These are phyloP conservation scores for Solanum arcanum DNA, from an alignment of 257 asterid species.

Conservation along the genomic window DNA sequence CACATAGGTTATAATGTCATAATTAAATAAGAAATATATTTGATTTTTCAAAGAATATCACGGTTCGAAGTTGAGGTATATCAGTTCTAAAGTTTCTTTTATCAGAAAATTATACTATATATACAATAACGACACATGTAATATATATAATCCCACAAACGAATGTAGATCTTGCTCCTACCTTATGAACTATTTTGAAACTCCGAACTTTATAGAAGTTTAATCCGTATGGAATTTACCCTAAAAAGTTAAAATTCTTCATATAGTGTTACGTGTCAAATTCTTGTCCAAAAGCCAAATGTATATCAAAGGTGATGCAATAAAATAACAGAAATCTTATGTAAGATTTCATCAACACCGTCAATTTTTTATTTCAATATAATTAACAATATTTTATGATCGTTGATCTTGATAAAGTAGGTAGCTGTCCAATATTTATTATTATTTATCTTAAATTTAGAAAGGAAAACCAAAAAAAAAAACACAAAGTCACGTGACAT, in stretches of 20 bases:
- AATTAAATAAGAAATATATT: background rate
- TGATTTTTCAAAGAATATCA: background rate
- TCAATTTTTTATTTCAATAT: background rate
- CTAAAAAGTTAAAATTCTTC: background rate
- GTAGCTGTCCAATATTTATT: background rate
- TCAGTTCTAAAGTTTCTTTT: background rate
- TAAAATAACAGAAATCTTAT: background rate
- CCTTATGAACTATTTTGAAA: too few relatives aligned
- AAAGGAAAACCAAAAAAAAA: background rate
- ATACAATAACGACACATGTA: background rate
- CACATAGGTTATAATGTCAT: background rate
- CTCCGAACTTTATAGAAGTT: background rate
- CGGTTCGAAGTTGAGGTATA: background rate
- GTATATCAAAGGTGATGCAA: background rate
- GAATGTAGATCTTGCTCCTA: fast-evolving
- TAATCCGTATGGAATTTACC: too few relatives aligned
- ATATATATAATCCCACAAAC: too few relatives aligned
- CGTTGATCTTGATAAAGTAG: background rate
- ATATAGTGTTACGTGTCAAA: background rate
- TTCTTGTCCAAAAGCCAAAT: background rate
- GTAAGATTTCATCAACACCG: background rate
- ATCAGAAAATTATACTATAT: background rate
- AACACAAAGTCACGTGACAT: background rate
- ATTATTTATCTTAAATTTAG: background rate
- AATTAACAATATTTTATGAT: background rate